Conservation (phyloP, 345 rosid genomes). For the Draba incana region DNA sequence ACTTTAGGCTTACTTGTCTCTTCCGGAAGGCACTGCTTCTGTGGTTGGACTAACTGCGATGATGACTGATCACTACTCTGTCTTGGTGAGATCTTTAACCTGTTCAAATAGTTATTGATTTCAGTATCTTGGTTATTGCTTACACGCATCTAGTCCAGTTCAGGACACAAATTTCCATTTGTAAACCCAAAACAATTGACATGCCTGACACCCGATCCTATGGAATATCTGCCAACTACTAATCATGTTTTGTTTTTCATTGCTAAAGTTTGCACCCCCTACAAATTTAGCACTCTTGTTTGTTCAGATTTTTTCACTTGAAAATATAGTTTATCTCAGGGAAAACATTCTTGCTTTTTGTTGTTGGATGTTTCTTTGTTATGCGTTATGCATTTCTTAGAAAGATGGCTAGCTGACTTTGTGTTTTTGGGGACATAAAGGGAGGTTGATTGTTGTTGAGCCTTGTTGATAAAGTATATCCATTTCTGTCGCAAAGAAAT, state of each 20-base stretch:
- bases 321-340: conserved; percentile 14
- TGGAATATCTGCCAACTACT: conserved; percentile 23
- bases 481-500: not conserved
- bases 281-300: conserved; percentile 17
- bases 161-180: conserved; percentile 21
- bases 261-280: conserved; percentile 15
- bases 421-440: conserved; percentile 1
- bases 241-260: conserved; percentile 15
- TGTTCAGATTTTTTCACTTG: conserved; percentile 19
- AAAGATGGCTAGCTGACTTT: conserved; percentile 18
- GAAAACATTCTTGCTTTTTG: not conserved
- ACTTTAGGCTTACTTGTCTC: conserved; percentile 87
- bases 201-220: conserved; percentile 19
- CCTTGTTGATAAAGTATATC: conserved; percentile 19
- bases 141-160: conserved; percentile 21
- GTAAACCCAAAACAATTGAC: conserved; percentile 8
- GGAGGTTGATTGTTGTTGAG: conserved; percentile 7
- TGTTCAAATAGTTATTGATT: conserved; percentile 21
- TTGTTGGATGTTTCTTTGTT: conserved; percentile 19
- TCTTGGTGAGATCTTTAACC: conserved; percentile 50
- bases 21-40: conserved; percentile 86
- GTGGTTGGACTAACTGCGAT: conserved; percentile 80
- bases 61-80: conserved; percentile 87
- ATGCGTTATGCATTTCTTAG: conserved; percentile 15
- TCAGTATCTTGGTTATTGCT: conserved; percentile 20